A percentile compares a stretch with the other conserved stretches of the same genome.
Evolutionary conservation across 306 rosid genomes (phyloP).

Genomic region (Sicyos edulis): DNA sequence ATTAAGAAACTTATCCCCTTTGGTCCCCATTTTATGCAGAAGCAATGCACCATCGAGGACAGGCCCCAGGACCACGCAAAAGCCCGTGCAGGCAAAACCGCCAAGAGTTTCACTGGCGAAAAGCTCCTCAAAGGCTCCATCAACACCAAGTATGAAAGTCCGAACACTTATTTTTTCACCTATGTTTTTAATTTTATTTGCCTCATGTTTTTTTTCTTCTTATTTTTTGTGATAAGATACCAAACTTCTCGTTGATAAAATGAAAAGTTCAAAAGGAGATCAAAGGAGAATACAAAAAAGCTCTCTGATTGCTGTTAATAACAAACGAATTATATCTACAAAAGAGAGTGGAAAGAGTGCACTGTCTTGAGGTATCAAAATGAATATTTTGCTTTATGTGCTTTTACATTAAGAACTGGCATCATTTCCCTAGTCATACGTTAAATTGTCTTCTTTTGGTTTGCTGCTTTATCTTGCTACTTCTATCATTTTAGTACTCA

Average conservation of each 20-base stretch:
- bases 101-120: slow-evolving; percentile 50
- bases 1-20: background rate
- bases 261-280: slow-evolving; percentile 20
- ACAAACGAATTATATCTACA: background rate
- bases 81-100: slow-evolving; percentile 35
- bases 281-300: slow-evolving; percentile 19
- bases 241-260: slow-evolving; percentile 18
- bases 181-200: background rate
- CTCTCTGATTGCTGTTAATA: background rate
- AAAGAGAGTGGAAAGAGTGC: slow-evolving; percentile 18
- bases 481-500: background rate
- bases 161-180: slow-evolving; percentile 4
- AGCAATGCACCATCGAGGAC: slow-evolving; percentile 42
- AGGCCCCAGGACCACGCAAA: slow-evolving; percentile 56
- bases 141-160: slow-evolving; percentile 46
- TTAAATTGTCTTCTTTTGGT: background rate
- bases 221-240: slow-evolving; percentile 9
- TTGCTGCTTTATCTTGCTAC: background rate
- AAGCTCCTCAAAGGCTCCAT: slow-evolving; percentile 55
- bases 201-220: background rate
- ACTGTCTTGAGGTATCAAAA: slow-evolving; percentile 14
- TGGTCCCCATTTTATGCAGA: slow-evolving; percentile 42
- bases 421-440: background rate
- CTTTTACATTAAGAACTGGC: slow-evolving; percentile 8
- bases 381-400: slow-evolving; percentile 13